Conservation (phyloP, 345 rosid species). For the Noccaea bulbosa region DNA sequence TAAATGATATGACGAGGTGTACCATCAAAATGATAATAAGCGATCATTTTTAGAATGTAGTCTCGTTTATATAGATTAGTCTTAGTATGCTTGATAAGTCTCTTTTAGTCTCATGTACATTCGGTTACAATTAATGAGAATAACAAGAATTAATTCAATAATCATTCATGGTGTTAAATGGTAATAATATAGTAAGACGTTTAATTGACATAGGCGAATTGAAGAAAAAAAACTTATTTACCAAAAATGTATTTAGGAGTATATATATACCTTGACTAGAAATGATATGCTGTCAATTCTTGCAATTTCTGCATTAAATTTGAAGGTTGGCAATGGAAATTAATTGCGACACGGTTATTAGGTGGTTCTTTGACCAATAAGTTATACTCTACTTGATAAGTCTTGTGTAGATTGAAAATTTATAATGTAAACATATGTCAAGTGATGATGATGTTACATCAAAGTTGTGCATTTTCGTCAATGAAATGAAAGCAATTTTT, state of each 20-base stretch:
- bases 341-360: conserved; percentile 34
- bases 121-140: too few species aligned
- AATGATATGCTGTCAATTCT: background rate
- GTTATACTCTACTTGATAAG: too few species aligned
- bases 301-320: conserved; percentile 26
- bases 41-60: too few species aligned
- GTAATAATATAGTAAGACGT: conserved; percentile 2
- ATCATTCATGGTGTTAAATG: conserved; percentile 3
- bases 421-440: background rate
- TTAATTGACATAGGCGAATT: background rate
- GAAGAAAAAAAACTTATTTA: too few species aligned
- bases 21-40: background rate
- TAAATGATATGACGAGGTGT: conserved; percentile 6
- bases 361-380: conserved; percentile 35
- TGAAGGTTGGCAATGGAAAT: conserved; percentile 21
- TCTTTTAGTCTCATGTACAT: too few species aligned
- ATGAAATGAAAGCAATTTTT: conserved; percentile 25
- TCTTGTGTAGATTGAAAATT: background rate
- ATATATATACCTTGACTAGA: too few species aligned
- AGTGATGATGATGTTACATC: conserved; percentile 36
- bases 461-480: conserved; percentile 18
- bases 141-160: background rate
- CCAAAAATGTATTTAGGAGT: too few species aligned
- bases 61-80: too few species aligned
- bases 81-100: too few species aligned